Evolutionary conservation across 192 early-diverging fungal species (phyloP), one percentile per base, ranked within the genome.

Genomic region (Jimgerdemannia flammicorona): DNA sequence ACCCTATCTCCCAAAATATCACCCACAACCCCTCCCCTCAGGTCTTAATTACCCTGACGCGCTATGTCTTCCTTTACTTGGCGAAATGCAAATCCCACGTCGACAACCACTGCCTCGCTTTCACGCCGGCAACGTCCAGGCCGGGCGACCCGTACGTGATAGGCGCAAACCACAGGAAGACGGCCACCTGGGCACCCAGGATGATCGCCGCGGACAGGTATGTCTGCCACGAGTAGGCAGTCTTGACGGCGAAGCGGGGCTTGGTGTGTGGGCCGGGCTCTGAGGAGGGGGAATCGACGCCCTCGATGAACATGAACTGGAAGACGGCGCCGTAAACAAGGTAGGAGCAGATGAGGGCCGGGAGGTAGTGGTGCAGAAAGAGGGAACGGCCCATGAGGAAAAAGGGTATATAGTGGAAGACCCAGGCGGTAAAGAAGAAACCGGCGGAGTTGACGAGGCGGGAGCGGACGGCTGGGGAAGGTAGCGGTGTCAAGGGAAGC

Each of bases 321-420:
- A 93, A 79, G 43, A 95, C 84, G 42, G 85, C 89, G n/a, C 91
- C 92, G 11, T 91, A 78, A 3, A 92, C 70, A 81, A 98, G 83
- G 74, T 91, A 91, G 43, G 90, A 91, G 84, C 95, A 93, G 72
- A 97, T 91, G 49, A 91, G 89, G 4, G 93, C 90, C 2, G 96
- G 96, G 69, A 98, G 83, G 80, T 99, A 99, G 84, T 99, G 97
- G 85, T 99, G 97, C 74, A 99, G 79, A 81, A 97, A 99, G 4
- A 96, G 87, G 69, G 92, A 90, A 54, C 97, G 91, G 29, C 95
- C 96, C 93, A 96, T 95, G 64, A 95, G 73, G 79, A 94, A 97
- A 87, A 97, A 98, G 44, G 97, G 96, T 9, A 94, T 43, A 80
- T 94, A 98, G 78, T 98, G 97, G 72, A 97, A 80, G 19, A 84